Conservation (phyloP, 805 yeast genomes). For the Groenewaldozyma salmanticensis region DNA sequence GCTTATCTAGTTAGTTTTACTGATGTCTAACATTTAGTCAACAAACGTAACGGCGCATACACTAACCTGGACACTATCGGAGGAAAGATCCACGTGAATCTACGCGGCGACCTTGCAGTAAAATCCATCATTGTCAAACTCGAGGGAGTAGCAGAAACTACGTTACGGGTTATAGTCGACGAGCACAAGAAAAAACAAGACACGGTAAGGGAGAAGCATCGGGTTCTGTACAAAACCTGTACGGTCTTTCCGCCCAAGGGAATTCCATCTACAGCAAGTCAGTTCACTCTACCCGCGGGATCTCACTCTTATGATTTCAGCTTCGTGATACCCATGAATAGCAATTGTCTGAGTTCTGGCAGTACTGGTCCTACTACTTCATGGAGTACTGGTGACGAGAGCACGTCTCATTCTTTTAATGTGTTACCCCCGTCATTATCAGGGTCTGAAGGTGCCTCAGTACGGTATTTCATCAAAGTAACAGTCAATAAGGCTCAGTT, state of each 20-base stretch:
- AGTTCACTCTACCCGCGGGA: constrained; percentile 29
- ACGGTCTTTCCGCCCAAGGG: constrained; percentile 30
- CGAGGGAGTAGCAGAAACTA: constrained; percentile 23
- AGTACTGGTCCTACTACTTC: neutral
- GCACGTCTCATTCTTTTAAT: constrained; percentile 15
- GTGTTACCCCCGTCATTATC: constrained; percentile 27
- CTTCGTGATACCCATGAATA: constrained; percentile 26
- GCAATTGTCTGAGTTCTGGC: constrained; percentile 1
- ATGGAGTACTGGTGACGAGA: constrained; percentile 3
- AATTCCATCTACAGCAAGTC: constrained; percentile 12
- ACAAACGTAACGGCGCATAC: too few species aligned
- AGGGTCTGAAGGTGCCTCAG: constrained; percentile 20
- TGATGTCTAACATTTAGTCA: too few species aligned
- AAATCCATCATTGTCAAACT: constrained; percentile 22
- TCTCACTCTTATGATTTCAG: constrained; percentile 26
- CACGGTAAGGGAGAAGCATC: constrained; percentile 17
- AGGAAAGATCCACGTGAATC: constrained; percentile 19
- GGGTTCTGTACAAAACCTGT: constrained; percentile 21
- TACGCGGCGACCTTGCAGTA: constrained; percentile 20
- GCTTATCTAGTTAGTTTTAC: too few species aligned
- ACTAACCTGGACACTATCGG: constrained; percentile 19
- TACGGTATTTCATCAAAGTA: constrained; percentile 49
- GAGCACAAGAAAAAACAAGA: constrained; percentile 15
- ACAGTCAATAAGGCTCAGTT: constrained; percentile 47
- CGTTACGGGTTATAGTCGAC: constrained; percentile 16